Conservation (phyloP, 331 rosid genomes). For the Cydonia oblonga region DNA sequence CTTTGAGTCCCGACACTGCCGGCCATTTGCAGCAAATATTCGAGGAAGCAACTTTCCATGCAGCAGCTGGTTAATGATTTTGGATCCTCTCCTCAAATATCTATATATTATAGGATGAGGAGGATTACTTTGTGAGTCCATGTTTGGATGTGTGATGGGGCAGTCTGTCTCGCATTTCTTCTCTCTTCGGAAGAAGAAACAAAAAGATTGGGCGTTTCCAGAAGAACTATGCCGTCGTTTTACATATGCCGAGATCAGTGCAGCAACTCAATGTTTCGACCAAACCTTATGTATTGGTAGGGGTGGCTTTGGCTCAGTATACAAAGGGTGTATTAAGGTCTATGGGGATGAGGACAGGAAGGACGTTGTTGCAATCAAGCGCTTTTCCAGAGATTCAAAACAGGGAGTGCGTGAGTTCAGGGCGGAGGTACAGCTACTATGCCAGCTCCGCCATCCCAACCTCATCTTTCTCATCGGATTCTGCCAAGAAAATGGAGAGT, state of each 20-base stretch:
- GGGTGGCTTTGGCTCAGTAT: constrained; percentile 34
- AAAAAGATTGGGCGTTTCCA: background rate
- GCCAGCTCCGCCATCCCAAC: background rate
- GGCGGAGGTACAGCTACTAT: background rate
- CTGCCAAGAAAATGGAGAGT: background rate
- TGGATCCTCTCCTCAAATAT: background rate
- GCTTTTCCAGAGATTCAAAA: background rate
- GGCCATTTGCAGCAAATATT: too few species aligned
- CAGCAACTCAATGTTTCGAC: constrained; percentile 32
- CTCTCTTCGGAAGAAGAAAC: background rate
- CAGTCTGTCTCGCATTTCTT: background rate
- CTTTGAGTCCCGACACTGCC: too few species aligned
- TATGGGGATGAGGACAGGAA: background rate
- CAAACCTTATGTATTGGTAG: constrained; percentile 29
- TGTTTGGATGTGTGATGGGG: background rate
- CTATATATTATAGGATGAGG: too few species aligned
- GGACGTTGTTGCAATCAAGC: background rate
- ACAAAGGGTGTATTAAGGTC: constrained; percentile 12
- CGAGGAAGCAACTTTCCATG: too few species aligned
- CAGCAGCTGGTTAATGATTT: background rate
- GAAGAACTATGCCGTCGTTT: background rate
- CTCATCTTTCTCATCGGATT: background rate
- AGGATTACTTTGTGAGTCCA: background rate
- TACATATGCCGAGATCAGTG: background rate
- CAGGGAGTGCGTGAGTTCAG: too few species aligned